Evolutionary conservation across 2,329 filamentous ascomycete species (phyloP), one percentile per base, ranked within the genome.

Genomic region (Seiridium unicorne): DNA sequence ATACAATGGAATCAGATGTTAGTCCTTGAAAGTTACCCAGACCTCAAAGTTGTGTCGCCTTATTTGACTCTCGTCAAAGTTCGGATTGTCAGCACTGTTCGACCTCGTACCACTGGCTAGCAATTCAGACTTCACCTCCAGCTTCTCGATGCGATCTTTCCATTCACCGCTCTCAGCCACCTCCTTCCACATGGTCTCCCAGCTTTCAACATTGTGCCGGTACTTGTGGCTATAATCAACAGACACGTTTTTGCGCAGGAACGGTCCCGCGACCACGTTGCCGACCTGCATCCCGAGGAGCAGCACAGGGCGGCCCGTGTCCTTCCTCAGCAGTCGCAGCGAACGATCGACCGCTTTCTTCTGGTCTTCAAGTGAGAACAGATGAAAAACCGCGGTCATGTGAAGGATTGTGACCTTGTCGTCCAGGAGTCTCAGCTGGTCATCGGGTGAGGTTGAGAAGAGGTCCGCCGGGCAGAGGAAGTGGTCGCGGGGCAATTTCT

Each of bases 291-390:
- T 58, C 1, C 69, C 69, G 18, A 76, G 63, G 7, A 76, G 60
- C 2, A 77, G 63, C 44, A 73, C 66, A 3, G 71, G 69, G 0
- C 68, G 66, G 10, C 66, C 67, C 8, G 69, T 66, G 5, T 68
- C 64, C 44, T 67, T 68, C 36, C 63, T 68, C 26, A 76, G 58
- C 10, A 75, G 65, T 5, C 61, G 51, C 9, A 70, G 61, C 13
- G 72, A 71, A 34, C 71, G 68, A 54, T 68, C 60, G 7, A 67
- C 69, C 1, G 65, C 65, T 35, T 44, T 47, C 46, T 69, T 65
- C 57, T 78, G 74, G 53, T 72, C 65, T 3, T 73, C 69, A 53
- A 72, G 69, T n/a, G 66, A 66, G 65, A 79, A 79, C 26, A 77
- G 68, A 58, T 79, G 76, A 60, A 79, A 74, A 6, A 79, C 65